Evolutionary conservation across 139 green algal species (phyloP).

Genomic region (Raphidocelis subcapitata): DNA sequence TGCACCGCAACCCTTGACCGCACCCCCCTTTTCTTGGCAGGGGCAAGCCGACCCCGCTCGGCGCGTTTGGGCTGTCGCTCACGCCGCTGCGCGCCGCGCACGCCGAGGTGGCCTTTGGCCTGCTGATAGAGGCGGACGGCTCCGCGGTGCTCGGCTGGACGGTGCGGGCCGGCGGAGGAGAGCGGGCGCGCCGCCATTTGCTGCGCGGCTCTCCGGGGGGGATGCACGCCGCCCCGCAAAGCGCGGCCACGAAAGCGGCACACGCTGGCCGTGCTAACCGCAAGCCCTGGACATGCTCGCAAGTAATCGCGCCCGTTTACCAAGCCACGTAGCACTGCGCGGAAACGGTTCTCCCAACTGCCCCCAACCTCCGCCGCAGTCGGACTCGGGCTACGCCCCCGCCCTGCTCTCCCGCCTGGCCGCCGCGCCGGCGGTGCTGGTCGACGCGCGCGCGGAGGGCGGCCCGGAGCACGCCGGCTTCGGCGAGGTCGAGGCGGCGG

Average conservation of each 20-base stretch:
- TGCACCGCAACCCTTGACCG: no score
- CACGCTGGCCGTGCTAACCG: neutral
- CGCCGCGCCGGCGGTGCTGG: conserved; percentile 30
- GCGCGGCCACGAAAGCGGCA: neutral
- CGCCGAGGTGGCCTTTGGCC: conserved; percentile 39
- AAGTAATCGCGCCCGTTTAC: neutral
- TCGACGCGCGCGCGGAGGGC: conserved; percentile 34
- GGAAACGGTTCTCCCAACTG: no score
- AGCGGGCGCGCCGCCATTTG: neutral
- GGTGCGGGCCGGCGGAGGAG: conserved; percentile 20
- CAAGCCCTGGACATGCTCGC: neutral
- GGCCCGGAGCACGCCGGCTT: conserved; percentile 41
- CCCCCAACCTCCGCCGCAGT: conserved; percentile 29
- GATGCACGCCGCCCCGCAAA: no score
- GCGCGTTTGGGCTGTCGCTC: conserved; percentile 8
- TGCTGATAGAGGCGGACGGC: conserved; percentile 22
- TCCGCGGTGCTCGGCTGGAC: conserved; percentile 37
- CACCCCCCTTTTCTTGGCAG: no score
- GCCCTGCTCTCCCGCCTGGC: conserved; percentile 25
- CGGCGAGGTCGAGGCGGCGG: conserved; percentile 13
- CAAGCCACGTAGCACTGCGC: no score
- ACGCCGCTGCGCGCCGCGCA: conserved; percentile 21
- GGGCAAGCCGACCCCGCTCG: neutral
- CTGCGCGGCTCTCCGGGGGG: neutral
- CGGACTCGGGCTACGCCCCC: conserved; percentile 37